These are phyloP conservation scores for Diutina mesorugosa DNA, from an alignment of 1,139 yeast species.

Conservation along the genomic window DNA sequence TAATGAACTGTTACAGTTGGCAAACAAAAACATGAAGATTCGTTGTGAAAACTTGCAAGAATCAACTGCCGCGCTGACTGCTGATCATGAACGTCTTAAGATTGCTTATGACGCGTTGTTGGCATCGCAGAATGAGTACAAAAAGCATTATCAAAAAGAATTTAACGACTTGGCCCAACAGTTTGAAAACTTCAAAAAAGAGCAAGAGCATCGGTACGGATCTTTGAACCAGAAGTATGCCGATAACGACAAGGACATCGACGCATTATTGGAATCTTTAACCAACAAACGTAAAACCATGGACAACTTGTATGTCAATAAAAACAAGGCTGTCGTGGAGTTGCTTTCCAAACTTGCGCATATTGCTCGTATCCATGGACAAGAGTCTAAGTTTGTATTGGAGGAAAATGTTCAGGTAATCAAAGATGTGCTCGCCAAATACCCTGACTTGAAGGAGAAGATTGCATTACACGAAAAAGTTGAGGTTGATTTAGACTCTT, in stretches of 20 bases:
- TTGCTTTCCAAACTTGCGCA: constrained; percentile 31
- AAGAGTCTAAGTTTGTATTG: constrained; percentile 19
- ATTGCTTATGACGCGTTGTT: constrained; percentile 51
- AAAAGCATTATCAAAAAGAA: constrained; percentile 33
- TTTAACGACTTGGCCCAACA: constrained; percentile 13
- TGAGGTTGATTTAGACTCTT: constrained; percentile 5
- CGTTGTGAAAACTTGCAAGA: constrained; percentile 37
- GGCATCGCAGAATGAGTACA: constrained; percentile 44
- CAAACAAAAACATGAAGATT: constrained; percentile 34
- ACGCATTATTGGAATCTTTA: constrained; percentile 28
- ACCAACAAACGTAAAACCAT: constrained; percentile 27
- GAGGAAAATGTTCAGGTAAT: not conserved
- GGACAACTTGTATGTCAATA: constrained; percentile 33
- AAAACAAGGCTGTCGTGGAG: constrained; percentile 32
- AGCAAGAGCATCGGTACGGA: constrained; percentile 15
- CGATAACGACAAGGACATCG: constrained; percentile 32
- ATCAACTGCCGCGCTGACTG: constrained; percentile 30
- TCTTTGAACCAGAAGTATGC: constrained; percentile 16
- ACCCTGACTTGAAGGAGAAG: constrained; percentile 25
- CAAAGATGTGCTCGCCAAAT: not conserved
- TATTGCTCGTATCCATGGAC: constrained; percentile 36
- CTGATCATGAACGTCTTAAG: constrained; percentile 46
- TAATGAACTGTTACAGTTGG: constrained; percentile 32
- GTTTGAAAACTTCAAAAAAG: constrained; percentile 24
- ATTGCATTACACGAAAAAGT: constrained; percentile 16